Evolutionary conservation across 768 basidiomycete species (phyloP), one percentile per base, ranked within the genome.

Genomic region (Leccinum fibrillosum): DNA sequence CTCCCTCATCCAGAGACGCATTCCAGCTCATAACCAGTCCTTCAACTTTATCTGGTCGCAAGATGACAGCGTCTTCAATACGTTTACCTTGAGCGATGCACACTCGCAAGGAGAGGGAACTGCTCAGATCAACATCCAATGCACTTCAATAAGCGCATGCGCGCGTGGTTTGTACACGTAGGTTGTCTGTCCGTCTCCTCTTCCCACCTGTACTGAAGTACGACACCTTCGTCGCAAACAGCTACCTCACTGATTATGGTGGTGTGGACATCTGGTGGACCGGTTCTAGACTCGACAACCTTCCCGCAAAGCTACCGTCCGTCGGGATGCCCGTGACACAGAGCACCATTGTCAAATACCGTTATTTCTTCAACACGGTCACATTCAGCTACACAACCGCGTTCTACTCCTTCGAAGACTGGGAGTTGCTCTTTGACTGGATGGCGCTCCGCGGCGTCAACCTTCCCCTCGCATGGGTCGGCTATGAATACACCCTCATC

Each of bases 261-360:
- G 69, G 71, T 1, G 73, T 77, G 5, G 77, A 78, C 50, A 78
- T 78, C 48, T 78, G 75, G 73, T 78, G 76, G 77, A 76, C 77
- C 2, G 75, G 77, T 5, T 77, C 77, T 3, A 72, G 76, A 28
- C 70, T 78, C 25, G 56, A 69, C 21, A 50, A 67, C 30, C 68
- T 78, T 6, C 69, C 75, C 4, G 0, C 57, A 1, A 48, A 54
- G 17, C 61, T 78, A 2, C 77, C 77, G 0, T 26, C 61, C 19
- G 55, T 78, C 13, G 71, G 74, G 7, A 55, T 60, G 4, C 67
- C 72, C 0, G 53, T 78, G 49, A 72, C 69, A 6, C 72, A 60
- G 44, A 70, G 57, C 23, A 64, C 77, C 3, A 61, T 78, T 49
- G 76, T 77, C 25, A 70, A 73, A 9, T 76, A 75, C 55, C 68